phyloP scores from a whole-genome alignment of 495 filamentous ascomycete species.

The Cudoniella acicularis region DNA sequence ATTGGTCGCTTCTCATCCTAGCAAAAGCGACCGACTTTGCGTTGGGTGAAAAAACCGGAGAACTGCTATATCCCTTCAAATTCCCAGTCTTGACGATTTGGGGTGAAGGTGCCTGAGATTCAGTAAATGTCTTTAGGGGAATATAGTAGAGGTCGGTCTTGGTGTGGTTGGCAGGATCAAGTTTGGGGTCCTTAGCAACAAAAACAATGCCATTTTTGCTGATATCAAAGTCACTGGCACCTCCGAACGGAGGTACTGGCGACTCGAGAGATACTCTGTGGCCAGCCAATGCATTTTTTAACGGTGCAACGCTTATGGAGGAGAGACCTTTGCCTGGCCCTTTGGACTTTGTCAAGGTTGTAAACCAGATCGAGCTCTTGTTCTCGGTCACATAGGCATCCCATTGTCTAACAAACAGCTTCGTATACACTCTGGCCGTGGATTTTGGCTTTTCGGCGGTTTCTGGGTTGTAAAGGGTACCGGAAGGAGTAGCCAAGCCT shows the following conservation, averaged over 20 bases:
- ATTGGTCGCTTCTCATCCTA: conserved; percentile 73
- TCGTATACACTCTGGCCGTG: conserved; percentile 62
- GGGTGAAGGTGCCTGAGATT: conserved; percentile 41
- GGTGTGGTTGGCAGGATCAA: conserved; percentile 77
- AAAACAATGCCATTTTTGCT: conserved; percentile 63
- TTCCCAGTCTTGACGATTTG: conserved; percentile 43
- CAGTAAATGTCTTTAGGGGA: conserved; percentile 56
- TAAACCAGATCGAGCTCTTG: conserved; percentile 69
- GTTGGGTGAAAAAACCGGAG: conserved; percentile 72
- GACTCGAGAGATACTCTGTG: conserved; percentile 29
- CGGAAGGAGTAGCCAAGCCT: conserved; percentile 56
- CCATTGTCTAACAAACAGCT: conserved; percentile 76
- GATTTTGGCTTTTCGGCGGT: conserved; percentile 51
- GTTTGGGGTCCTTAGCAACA: conserved; percentile 64
- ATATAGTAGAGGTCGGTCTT: conserved; percentile 75
- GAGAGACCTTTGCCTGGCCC: no score
- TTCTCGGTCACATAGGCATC: conserved; percentile 67
- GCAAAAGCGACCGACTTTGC: conserved; percentile 75
- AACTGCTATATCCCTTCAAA: conserved; percentile 67
- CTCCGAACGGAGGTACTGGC: conserved; percentile 56
- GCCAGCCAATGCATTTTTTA: conserved; percentile 53
- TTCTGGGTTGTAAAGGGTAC: conserved; percentile 57
- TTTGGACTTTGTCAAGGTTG: conserved; percentile 50
- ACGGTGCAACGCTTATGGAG: conserved; percentile 33
- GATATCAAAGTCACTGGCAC: conserved; percentile 54